Conservation (phyloP, 345 rosid species). For the Pelargonium nanum region DNA sequence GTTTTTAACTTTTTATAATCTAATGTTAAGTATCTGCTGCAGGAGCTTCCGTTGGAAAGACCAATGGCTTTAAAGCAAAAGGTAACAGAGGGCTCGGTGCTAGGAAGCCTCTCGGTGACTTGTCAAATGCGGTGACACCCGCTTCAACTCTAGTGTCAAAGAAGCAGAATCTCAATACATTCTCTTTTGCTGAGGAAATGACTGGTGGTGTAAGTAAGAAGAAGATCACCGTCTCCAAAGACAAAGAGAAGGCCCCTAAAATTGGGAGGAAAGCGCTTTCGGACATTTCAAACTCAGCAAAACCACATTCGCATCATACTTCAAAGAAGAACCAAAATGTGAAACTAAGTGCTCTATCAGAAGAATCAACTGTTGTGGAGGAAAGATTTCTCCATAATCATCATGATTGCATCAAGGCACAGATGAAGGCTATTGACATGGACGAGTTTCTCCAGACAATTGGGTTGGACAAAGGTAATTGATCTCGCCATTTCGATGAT, state of each 20-base stretch:
- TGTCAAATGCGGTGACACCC: slow-evolving; percentile 42
- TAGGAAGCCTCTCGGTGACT: slow-evolving; percentile 56
- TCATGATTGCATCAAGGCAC: slow-evolving; percentile 39
- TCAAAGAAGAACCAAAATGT: slow-evolving; percentile 24
- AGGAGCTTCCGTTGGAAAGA: slow-evolving; percentile 26
- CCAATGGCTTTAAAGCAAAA: slow-evolving; percentile 18
- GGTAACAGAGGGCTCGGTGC: slow-evolving; percentile 31
- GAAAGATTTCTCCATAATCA: slow-evolving; percentile 47
- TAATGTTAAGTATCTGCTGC: slow-evolving; percentile 2
- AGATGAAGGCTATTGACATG: slow-evolving; percentile 19
- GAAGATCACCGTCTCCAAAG: slow-evolving; percentile 18
- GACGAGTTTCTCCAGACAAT: slow-evolving; percentile 29
- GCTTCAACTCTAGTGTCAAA: slow-evolving; percentile 23
- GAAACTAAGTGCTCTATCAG: slow-evolving; percentile 20
- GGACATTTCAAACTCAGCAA: slow-evolving; percentile 47
- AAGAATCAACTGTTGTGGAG: slow-evolving; percentile 21
- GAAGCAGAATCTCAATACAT: slow-evolving; percentile 19
- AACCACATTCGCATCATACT: slow-evolving; percentile 20
- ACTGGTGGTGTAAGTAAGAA: slow-evolving; percentile 23
- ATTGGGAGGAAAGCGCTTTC: slow-evolving; percentile 36
- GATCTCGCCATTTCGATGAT: background rate
- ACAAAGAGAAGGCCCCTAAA: slow-evolving; percentile 17
- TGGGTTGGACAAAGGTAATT: slow-evolving; percentile 28
- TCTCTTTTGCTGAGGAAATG: slow-evolving; percentile 18
- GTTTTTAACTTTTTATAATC: background rate